Conservation (phyloP, 352 stramenopile genomes). For the Pythium periplocum region DNA sequence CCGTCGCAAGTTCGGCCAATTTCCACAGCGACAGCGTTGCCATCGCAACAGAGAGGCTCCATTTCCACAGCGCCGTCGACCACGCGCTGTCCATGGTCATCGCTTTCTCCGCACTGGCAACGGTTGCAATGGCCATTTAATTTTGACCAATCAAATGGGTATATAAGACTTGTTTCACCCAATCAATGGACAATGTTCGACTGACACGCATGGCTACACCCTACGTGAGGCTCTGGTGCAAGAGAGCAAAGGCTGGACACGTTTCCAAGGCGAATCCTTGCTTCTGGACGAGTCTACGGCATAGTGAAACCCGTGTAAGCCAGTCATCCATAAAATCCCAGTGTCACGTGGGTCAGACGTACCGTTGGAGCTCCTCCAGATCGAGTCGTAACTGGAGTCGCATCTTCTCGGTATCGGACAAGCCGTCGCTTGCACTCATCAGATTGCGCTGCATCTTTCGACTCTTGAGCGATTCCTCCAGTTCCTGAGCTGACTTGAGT, state of each 20-base stretch:
- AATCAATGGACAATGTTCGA: constrained; percentile 6
- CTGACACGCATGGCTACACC: not conserved
- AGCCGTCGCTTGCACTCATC: constrained; percentile 14
- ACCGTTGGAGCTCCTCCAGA: constrained; percentile 69
- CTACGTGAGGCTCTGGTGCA: not conserved
- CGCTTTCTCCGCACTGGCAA: constrained; percentile 9
- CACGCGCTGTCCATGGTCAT: constrained; percentile 15
- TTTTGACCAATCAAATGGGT: constrained; percentile 37
- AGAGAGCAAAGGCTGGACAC: constrained; percentile 20
- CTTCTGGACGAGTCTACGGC: constrained; percentile 36
- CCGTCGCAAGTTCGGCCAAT: constrained; percentile 36
- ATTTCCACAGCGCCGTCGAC: constrained; percentile 46
- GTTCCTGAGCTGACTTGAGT: constrained; percentile 66
- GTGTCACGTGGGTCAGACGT: constrained; percentile 1
- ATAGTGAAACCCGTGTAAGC: too few species aligned
- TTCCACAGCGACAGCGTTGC: constrained; percentile 73
- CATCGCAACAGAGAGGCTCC: constrained; percentile 49
- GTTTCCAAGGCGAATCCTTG: constrained; percentile 39
- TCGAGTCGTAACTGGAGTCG: constrained; percentile 73
- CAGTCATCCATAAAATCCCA: too few species aligned
- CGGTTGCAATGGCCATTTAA: constrained; percentile 15
- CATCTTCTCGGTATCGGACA: constrained; percentile 87
- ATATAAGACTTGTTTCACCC: constrained; percentile 16
- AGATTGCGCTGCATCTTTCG: constrained; percentile 72
- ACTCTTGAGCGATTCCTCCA: constrained; percentile 86